Conservation (phyloP, 1,284 basidiomycete species). For the Ganoderma resinaceum region DNA sequence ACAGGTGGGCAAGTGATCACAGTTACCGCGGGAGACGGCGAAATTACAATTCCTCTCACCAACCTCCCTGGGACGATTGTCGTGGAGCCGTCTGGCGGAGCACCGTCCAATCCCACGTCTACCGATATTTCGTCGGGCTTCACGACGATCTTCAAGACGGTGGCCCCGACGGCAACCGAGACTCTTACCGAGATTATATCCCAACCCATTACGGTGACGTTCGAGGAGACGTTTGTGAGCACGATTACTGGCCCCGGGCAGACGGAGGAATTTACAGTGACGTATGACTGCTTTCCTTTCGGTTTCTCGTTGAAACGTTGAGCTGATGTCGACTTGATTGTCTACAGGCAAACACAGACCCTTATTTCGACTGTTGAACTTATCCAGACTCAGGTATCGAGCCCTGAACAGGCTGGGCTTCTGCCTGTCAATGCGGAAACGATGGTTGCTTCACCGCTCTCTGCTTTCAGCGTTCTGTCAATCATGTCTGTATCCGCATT, state of each 20-base stretch:
- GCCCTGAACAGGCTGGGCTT: slow-evolving; percentile 32
- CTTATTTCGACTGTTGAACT: slow-evolving; percentile 34
- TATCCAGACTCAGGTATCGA: slow-evolving; percentile 23
- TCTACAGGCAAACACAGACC: slow-evolving; percentile 28
- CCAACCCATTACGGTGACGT: slow-evolving; percentile 38
- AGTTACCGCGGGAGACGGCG: slow-evolving; percentile 23
- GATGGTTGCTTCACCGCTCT: slow-evolving; percentile 1
- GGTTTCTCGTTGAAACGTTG: neutral
- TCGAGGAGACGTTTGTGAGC: slow-evolving; percentile 38
- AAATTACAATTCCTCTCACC: slow-evolving; percentile 23
- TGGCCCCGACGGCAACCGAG: slow-evolving; percentile 34
- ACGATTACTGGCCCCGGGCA: slow-evolving; percentile 35
- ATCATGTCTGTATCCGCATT: slow-evolving; percentile 12
- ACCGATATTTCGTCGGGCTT: slow-evolving; percentile 18
- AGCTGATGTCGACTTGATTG: neutral
- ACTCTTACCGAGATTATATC: slow-evolving; percentile 33
- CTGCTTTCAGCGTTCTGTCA: slow-evolving; percentile 4
- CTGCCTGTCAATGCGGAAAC: slow-evolving; percentile 38
- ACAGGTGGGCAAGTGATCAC: slow-evolving; percentile 22
- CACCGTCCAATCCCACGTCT: slow-evolving; percentile 13
- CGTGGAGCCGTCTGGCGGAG: slow-evolving; percentile 30
- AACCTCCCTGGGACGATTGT: slow-evolving; percentile 28
- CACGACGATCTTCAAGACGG: slow-evolving; percentile 27
- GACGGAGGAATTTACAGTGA: slow-evolving; percentile 34
- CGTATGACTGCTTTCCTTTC: slow-evolving; percentile 29